Percentiles rank a stretch among this genome's conserved stretches.
Conservation (phyloP, 2,329 filamentous ascomycete genomes). For the Epichloe glyceriae region DNA sequence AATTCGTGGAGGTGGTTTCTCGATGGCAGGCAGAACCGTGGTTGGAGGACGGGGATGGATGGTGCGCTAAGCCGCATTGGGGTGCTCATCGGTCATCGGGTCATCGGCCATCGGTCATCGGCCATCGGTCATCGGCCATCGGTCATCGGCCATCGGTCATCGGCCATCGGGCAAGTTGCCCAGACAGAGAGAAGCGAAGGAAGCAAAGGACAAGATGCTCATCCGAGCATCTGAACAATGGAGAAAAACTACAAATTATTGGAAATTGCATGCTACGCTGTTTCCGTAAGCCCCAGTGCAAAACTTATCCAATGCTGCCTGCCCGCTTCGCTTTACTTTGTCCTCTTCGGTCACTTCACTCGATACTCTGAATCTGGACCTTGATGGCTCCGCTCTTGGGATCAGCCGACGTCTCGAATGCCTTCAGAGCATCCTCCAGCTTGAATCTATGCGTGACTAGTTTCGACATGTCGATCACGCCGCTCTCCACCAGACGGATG, state of each 20-base stretch:
- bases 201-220: not conserved
- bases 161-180: no score
- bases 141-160: no score
- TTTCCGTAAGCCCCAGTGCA: no score
- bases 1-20: slow-evolving; percentile 24
- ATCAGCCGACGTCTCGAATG: slow-evolving; percentile 79
- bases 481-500: slow-evolving; percentile 74
- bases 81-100: slow-evolving; percentile 2
- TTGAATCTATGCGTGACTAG: slow-evolving; percentile 80
- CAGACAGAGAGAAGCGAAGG: not conserved
- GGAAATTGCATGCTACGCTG: no score
- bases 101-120: no score
- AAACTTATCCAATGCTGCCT: no score
- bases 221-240: no score
- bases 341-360: slow-evolving; percentile 20
- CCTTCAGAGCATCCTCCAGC: slow-evolving; percentile 76
- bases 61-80: slow-evolving; percentile 19
- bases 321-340: not conserved
- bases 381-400: slow-evolving; percentile 94
- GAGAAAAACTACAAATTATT: no score
- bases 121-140: no score
- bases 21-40: slow-evolving; percentile 10
- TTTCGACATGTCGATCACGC: slow-evolving; percentile 66
- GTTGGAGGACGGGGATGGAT: slow-evolving; percentile 4
- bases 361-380: slow-evolving; percentile 75